Evolutionary conservation across 106 monocot species (phyloP), one percentile per base, ranked within the genome.

Genomic region (Iris macrosiphon): DNA sequence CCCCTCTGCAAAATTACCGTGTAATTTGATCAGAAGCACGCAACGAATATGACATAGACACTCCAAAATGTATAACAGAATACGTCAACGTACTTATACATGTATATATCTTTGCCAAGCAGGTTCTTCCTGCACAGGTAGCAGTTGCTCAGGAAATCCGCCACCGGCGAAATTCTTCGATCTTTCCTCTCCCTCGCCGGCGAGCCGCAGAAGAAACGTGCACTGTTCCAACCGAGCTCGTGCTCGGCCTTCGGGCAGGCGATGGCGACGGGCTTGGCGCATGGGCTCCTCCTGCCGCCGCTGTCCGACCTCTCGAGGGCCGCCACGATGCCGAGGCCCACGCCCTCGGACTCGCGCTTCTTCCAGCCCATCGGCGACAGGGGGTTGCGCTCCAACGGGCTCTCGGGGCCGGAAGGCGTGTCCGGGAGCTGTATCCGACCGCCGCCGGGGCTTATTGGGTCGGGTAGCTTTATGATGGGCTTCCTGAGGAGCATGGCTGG

Each of bases 241-340:
- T n/a, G n/a, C n/a, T n/a, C n/a, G n/a, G n/a, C n/a, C n/a, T n/a
- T n/a, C n/a, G n/a, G n/a, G n/a, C n/a, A n/a, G n/a, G n/a, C n/a
- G n/a, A n/a, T n/a, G n/a, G n/a, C n/a, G n/a, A n/a, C n/a, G n/a
- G n/a, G n/a, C n/a, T n/a, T n/a, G n/a, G n/a, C n/a, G 22, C 10
- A n/a, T 15, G 20, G 40, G 6, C 40, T 7, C 40, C 13, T 14
- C 61, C 2, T 25, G 7, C 15, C 35, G 20, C 23, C 44, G 7
- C 3, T 20, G 17, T 20, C 47, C 47, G 27, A 15, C 8, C 23
- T 74, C 24, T 81, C 73, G 12, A 94, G 77, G 19, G 78, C 71
- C 0, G 64, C 68, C 13, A 89, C 74, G 60, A 95, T 89, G 38
- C 68, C 85, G 0, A 96, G 75, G 29, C 95, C 89, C 11, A 89